Evolutionary conservation across 768 basidiomycete genomes (phyloP).

Genomic region (Tylopilus balloui): DNA sequence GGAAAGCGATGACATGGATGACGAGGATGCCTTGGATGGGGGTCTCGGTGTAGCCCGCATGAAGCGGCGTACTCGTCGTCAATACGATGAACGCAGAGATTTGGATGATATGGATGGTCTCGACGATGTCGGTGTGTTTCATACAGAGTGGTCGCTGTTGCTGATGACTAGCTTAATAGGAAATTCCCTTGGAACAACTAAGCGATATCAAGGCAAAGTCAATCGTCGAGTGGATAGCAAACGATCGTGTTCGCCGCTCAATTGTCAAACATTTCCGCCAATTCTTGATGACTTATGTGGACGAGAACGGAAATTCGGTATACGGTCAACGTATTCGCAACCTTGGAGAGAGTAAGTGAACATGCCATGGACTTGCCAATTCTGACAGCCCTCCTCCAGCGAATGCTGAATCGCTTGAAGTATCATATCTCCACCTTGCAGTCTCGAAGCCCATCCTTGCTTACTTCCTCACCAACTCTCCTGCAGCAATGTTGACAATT

Average conservation of each 20-base stretch:
- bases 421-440: slow-evolving; percentile 94
- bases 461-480: slow-evolving; percentile 95
- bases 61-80: slow-evolving; percentile 77
- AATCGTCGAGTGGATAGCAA: slow-evolving; percentile 96
- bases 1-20: slow-evolving; percentile 75
- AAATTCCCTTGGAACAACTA: slow-evolving; percentile 91
- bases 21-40: slow-evolving; percentile 66
- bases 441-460: slow-evolving; percentile 91
- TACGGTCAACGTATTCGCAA: slow-evolving; percentile 92
- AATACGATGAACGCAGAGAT: slow-evolving; percentile 91
- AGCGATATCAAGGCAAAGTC: slow-evolving; percentile 98
- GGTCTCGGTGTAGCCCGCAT: slow-evolving; percentile 66
- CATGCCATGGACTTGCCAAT: background rate
- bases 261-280: slow-evolving; percentile 91
- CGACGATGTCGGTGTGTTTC: slow-evolving; percentile 62
- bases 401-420: slow-evolving; percentile 96
- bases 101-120: slow-evolving; percentile 87
- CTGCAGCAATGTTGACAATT: slow-evolving; percentile 85
- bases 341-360: slow-evolving; percentile 82
- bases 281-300: slow-evolving; percentile 94
- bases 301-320: slow-evolving; percentile 86
- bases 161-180: slow-evolving; percentile 44
- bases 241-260: slow-evolving; percentile 83
- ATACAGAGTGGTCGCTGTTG: background rate
- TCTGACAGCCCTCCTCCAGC: slow-evolving; percentile 42